Conservation (phyloP, 1,139 yeast species). For the Taphrina communis region DNA sequence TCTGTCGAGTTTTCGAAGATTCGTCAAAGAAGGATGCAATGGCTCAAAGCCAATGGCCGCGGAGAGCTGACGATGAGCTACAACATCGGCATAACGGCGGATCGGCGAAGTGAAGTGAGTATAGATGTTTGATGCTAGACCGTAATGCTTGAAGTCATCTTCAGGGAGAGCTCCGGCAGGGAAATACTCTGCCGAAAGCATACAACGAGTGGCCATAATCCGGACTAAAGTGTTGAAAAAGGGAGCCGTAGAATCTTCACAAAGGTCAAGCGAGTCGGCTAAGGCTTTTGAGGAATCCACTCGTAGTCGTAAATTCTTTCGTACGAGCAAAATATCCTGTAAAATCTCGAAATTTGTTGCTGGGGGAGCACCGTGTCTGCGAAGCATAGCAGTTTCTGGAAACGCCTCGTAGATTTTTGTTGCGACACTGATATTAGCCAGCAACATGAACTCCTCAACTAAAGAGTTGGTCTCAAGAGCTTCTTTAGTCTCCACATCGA, state of each 20-base stretch:
- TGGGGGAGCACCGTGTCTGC: constrained; percentile 96
- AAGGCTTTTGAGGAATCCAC: constrained; percentile 86
- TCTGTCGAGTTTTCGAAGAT: constrained; percentile 85
- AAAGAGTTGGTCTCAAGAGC: constrained; percentile 88
- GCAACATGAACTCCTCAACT: constrained; percentile 97
- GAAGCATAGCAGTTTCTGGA: constrained; percentile 97
- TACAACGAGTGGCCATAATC: constrained; percentile 97
- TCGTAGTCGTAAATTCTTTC: constrained; percentile 74
- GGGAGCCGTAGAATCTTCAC: constrained; percentile 79
- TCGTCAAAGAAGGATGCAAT: constrained; percentile 80
- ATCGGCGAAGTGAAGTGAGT: constrained; percentile 99
- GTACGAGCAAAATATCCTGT: constrained; percentile 85
- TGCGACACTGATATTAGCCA: constrained; percentile 96
- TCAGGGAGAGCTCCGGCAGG: constrained; percentile 90
- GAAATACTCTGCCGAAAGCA: constrained; percentile 99
- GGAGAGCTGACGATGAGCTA: constrained; percentile 95
- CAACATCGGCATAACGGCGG: constrained; percentile 96
- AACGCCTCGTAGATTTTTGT: constrained; percentile 86
- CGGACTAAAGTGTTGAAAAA: constrained; percentile 92
- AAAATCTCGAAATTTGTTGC: constrained; percentile 86
- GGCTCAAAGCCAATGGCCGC: constrained; percentile 95
- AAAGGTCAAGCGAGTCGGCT: constrained; percentile 91
- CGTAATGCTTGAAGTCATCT: constrained; percentile 96
- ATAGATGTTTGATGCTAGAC: constrained; percentile 94
- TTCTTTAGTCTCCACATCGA: constrained; percentile 90